These are phyloP conservation scores for Trichoderma sp. DNA, from an alignment of 2,329 filamentous ascomycete genomes.

Conservation along the genomic window DNA sequence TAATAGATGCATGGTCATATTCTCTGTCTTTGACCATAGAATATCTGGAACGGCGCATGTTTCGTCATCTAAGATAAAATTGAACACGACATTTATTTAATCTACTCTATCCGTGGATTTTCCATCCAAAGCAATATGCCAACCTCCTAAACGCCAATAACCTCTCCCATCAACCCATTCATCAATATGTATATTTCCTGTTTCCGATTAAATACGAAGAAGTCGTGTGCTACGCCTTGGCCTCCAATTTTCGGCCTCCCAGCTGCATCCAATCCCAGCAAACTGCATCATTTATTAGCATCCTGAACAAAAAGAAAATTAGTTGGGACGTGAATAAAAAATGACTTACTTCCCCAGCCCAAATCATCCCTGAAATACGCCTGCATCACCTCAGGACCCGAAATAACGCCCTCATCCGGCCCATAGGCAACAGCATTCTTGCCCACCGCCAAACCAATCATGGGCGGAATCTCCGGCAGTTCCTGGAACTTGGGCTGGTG, in stretches of 20 bases:
- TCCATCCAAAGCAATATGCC: not conserved
- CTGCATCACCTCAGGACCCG: conserved; percentile 63
- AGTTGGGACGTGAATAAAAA: too few species aligned
- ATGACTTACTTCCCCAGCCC: conserved; percentile 60
- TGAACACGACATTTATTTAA: not conserved
- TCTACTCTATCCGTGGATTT: not conserved
- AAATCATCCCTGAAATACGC: conserved; percentile 69
- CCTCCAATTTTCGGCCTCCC: conserved; percentile 35
- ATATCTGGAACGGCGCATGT: too few species aligned
- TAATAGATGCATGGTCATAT: not conserved
- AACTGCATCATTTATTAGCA: conserved; percentile 41
- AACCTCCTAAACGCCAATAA: not conserved
- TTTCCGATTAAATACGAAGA: not conserved
- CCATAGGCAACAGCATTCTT: conserved; percentile 67
- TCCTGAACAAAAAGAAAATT: not conserved
- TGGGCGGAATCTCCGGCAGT: conserved; percentile 58
- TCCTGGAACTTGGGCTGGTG: conserved; percentile 48
- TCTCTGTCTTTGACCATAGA: not conserved
- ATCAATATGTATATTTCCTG: not conserved
- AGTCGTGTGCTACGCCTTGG: not conserved
- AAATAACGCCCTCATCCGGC: conserved; percentile 55
- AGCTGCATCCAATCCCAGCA: conserved; percentile 58
- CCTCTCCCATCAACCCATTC: not conserved
- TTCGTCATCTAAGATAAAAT: too few species aligned
- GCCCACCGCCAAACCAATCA: conserved; percentile 72